These are phyloP conservation scores for Mangifera indica DNA, from an alignment of 345 rosid genomes.

Conservation along the genomic window DNA sequence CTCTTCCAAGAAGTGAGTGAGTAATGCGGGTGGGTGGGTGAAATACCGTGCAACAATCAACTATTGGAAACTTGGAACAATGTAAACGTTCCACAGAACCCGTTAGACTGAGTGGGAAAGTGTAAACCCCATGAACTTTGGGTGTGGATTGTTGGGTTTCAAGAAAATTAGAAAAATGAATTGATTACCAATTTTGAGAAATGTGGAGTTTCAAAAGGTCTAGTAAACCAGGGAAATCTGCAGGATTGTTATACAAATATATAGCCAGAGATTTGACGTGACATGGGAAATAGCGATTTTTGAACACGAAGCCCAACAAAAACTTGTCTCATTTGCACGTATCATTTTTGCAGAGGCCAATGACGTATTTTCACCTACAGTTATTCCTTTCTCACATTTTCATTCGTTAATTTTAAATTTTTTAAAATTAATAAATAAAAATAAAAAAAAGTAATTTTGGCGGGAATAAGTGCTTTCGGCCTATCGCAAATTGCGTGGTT, in stretches of 20 bases:
- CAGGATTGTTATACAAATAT: not conserved
- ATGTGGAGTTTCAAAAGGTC: not conserved
- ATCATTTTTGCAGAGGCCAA: too few relatives aligned
- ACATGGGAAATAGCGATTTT: not conserved
- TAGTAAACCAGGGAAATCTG: not conserved
- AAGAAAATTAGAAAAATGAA: not conserved
- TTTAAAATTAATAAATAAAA: too few relatives aligned
- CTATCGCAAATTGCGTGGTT: too few relatives aligned
- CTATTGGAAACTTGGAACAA: conserved; percentile 22
- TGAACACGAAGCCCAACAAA: conserved; percentile 17
- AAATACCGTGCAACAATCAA: conserved; percentile 8
- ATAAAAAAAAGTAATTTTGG: too few relatives aligned
- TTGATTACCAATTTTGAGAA: not conserved
- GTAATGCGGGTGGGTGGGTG: conserved; percentile 4
- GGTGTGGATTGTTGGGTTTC: not conserved
- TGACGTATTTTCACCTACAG: too few relatives aligned
- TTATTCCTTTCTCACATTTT: too few relatives aligned
- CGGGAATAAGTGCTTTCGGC: too few relatives aligned
- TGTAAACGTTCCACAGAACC: too few relatives aligned
- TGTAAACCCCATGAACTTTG: too few relatives aligned
- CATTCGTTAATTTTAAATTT: too few relatives aligned
- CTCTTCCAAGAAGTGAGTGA: not conserved
- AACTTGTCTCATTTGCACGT: too few relatives aligned
- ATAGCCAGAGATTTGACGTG: not conserved
- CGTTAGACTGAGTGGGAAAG: too few relatives aligned